Evolutionary conservation across 1,284 basidiomycete species (phyloP).

Genomic region (Cutaneotrichosporon arboriforme): DNA sequence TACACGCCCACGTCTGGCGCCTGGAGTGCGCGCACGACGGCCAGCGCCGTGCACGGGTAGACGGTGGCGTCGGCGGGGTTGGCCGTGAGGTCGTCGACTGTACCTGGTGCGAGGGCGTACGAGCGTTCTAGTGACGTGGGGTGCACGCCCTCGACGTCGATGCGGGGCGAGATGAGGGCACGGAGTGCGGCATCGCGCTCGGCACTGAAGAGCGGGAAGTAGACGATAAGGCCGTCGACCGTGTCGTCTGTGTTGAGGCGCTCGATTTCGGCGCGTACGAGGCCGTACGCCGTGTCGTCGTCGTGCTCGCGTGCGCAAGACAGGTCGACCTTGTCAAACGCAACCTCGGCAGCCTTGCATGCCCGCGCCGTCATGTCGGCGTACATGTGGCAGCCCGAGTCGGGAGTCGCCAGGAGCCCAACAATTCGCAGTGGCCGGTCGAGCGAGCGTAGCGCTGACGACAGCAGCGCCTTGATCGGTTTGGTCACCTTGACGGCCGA

Average conservation of each 20-base stretch:
- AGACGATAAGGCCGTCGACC: conserved; percentile 28
- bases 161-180: conserved; percentile 21
- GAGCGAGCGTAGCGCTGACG: conserved; percentile 4
- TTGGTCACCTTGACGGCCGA: conserved; percentile 5
- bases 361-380: conserved; percentile 22
- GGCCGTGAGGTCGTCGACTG: conserved; percentile 8
- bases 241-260: conserved; percentile 18
- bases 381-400: conserved; percentile 28
- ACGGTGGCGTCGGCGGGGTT: conserved; percentile 6
- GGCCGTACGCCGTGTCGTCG: conserved; percentile 5
- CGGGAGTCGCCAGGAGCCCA: conserved; percentile 26
- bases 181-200: conserved; percentile 24
- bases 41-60: conserved; percentile 31
- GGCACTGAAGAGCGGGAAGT: conserved; percentile 24
- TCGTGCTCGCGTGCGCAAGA: not conserved
- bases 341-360: conserved; percentile 15
- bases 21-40: conserved; percentile 26
- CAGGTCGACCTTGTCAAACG: conserved; percentile 17
- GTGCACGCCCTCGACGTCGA: conserved; percentile 33
- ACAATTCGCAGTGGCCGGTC: conserved; percentile 23
- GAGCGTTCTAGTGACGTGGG: conserved; percentile 11
- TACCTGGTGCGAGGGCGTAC: conserved; percentile 4
- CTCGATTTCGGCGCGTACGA: conserved; percentile 12
- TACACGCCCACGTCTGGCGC: conserved; percentile 10
- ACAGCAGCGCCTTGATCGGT: conserved; percentile 13